Conservation (phyloP, 345 rosid genomes). For the Ailanthus altissimus region DNA sequence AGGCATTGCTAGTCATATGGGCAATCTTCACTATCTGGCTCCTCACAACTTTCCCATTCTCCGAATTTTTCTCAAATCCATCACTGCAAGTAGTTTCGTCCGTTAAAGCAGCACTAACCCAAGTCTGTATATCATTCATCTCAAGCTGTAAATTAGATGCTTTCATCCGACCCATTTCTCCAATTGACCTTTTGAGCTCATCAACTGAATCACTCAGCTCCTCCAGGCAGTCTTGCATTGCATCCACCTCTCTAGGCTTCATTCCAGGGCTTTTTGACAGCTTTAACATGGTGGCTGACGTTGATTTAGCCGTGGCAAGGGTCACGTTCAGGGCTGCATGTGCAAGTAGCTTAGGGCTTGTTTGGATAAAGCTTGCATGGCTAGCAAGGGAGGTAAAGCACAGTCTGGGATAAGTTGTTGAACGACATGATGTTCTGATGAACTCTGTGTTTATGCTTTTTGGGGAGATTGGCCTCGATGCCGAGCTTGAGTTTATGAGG, state of each 20-base stretch:
- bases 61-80: conserved; percentile 50
- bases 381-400: conserved; percentile 58
- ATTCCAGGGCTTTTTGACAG: conserved; percentile 45
- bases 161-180: conserved; percentile 47
- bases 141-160: conserved; percentile 34
- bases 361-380: conserved; percentile 58
- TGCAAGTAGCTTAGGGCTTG: conserved; percentile 69
- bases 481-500: conserved; percentile 26
- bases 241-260: conserved; percentile 49
- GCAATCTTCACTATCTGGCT: conserved; percentile 42
- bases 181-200: conserved; percentile 54
- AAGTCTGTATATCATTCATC: conserved; percentile 63
- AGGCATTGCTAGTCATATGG: conserved; percentile 74
- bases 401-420: conserved; percentile 64
- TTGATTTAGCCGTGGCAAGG: conserved; percentile 42
- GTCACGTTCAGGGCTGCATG: conserved; percentile 66
- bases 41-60: conserved; percentile 51
- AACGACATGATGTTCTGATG: conserved; percentile 56
- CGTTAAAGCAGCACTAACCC: conserved; percentile 84
- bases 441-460: conserved; percentile 44
- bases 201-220: conserved; percentile 58
- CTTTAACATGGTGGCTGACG: conserved; percentile 42
- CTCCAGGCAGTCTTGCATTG: conserved; percentile 72
- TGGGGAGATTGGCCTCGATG: conserved; percentile 24
- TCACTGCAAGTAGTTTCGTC: conserved; percentile 70